Evolutionary conservation across 2,329 filamentous ascomycete genomes (phyloP), one percentile per base, ranked within the genome.

Genomic region (Onygenales sp.): DNA sequence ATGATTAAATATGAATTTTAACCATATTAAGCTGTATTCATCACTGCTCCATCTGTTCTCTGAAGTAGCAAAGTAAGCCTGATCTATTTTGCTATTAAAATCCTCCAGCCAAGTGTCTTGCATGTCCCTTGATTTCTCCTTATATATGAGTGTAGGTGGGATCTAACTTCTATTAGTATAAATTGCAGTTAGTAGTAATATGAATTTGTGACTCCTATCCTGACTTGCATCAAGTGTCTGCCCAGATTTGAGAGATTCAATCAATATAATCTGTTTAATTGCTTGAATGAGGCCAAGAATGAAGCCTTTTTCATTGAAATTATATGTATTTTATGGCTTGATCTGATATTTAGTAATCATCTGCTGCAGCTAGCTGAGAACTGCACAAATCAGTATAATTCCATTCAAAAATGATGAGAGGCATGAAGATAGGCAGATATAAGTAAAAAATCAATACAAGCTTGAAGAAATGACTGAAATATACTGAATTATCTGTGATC

Each of bases 261-360:
- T n/a, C 4, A 9, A 34, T 27, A 55, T 13, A 39, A 55, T 53
- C 39, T 27, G 9, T 42, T 55, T 55, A 11, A 46, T 13, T 32
- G 17, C 17, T 7, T 52, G 3, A 9, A 10, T 2, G 13, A 55
- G 27, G 8, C 21, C 43, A 34, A 54, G 32, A 9, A 54, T 7
- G 21, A 52, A 42, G 36, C 34, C 50, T 51, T 56, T 56, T 27
- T 56, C 42, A 53, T 56, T 42, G 44, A 51, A 56, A 33, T 56
- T 56, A 17, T 53, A 56, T 6, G 40, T 53, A 53, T 56, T 56
- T n/a, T 10, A 11, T 10, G 36, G 37, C 13, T 45, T 21, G 44
- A 56, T 43, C 6, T 53, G 27, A 21, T 56, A 56, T 48, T 53
- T 51, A 3, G 32, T 33, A n/a, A 53, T 56, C 4, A 21, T 50